These are phyloP conservation scores for Colletotrichum tabaci DNA, from an alignment of 2,329 filamentous ascomycete species.

Conservation along the genomic window DNA sequence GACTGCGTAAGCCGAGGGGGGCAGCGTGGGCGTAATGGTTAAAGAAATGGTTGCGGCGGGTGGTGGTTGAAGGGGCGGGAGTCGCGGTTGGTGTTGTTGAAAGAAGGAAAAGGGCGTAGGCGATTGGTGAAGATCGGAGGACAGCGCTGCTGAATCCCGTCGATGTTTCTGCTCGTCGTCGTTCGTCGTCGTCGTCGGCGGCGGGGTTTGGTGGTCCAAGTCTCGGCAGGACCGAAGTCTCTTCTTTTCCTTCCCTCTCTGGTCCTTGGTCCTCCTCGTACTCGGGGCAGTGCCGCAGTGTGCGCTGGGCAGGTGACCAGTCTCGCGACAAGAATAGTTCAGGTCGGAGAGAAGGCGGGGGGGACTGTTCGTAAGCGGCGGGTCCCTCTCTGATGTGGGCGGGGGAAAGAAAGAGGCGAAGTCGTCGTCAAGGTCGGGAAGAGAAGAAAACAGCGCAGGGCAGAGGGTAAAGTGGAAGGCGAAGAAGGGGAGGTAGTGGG, in stretches of 20 bases:
- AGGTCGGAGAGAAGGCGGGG: slow-evolving; percentile 20
- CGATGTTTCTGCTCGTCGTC: slow-evolving; percentile 34
- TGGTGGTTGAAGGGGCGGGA: slow-evolving; percentile 35
- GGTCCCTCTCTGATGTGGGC: not conserved
- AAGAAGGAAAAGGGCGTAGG: slow-evolving; percentile 39
- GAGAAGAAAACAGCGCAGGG: not conserved
- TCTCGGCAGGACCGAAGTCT: slow-evolving; percentile 29
- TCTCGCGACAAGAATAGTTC: slow-evolving; percentile 29
- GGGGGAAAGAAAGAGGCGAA: not conserved
- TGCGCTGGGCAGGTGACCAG: slow-evolving; percentile 30
- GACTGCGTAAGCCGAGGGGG: slow-evolving; percentile 31
- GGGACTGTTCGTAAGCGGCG: slow-evolving; percentile 31
- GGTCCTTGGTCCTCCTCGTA: slow-evolving; percentile 32
- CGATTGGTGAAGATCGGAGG: slow-evolving; percentile 49
- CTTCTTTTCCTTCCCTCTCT: not conserved
- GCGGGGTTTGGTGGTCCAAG: slow-evolving; percentile 25
- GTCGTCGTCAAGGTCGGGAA: slow-evolving; percentile 23
- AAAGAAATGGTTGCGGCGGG: slow-evolving; percentile 41
- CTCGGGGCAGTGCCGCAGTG: slow-evolving; percentile 21
- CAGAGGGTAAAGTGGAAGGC: slow-evolving; percentile 5
- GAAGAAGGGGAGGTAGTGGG: slow-evolving; percentile 18
- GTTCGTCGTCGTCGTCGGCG: slow-evolving; percentile 33
- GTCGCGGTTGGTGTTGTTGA: slow-evolving; percentile 14
- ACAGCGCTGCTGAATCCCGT: slow-evolving; percentile 70
- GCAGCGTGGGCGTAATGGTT: slow-evolving; percentile 34